phyloP scores from a whole-genome alignment of 176 grass and related monocot species.

The Triticum turgidum region DNA sequence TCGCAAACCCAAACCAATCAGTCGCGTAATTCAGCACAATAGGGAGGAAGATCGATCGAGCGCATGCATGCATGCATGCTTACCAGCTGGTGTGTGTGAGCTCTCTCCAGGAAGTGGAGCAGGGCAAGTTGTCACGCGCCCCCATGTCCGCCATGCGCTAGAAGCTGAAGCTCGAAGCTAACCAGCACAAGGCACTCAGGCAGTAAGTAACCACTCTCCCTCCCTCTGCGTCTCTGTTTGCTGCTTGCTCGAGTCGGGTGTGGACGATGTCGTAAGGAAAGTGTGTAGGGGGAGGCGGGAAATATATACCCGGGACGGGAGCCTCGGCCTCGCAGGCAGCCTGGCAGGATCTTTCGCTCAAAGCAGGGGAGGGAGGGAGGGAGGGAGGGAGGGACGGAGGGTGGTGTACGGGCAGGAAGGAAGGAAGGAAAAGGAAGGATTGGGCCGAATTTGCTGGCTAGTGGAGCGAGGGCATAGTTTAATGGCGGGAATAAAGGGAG shows the following conservation, averaged over 20 bases:
- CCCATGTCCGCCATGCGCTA: constrained; percentile 52
- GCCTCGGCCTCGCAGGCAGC: neutral
- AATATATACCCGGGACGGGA: constrained; percentile 27
- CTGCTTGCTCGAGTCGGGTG: neutral
- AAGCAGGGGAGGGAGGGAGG: neutral
- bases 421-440: constrained; percentile 6
- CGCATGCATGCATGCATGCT: neutral
- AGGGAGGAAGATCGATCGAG: neutral
- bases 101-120: constrained; percentile 51
- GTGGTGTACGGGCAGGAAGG: neutral
- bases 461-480: constrained; percentile 11
- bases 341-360: neutral
- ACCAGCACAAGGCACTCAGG: neutral
- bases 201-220: neutral
- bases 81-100: constrained; percentile 73
- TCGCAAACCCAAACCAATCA: neutral
- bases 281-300: neutral
- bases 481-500: constrained; percentile 48
- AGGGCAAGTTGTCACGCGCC: constrained; percentile 38
- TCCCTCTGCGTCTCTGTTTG: neutral
- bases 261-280: constrained; percentile 21
- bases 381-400: neutral
- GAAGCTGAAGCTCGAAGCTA: neutral
- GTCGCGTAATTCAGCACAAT: too few species aligned
- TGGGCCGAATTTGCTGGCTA: constrained; percentile 31